Evolutionary conservation across 768 basidiomycete species (phyloP), one percentile per base, ranked within the genome.

Genomic region (Boletus barrowsii): DNA sequence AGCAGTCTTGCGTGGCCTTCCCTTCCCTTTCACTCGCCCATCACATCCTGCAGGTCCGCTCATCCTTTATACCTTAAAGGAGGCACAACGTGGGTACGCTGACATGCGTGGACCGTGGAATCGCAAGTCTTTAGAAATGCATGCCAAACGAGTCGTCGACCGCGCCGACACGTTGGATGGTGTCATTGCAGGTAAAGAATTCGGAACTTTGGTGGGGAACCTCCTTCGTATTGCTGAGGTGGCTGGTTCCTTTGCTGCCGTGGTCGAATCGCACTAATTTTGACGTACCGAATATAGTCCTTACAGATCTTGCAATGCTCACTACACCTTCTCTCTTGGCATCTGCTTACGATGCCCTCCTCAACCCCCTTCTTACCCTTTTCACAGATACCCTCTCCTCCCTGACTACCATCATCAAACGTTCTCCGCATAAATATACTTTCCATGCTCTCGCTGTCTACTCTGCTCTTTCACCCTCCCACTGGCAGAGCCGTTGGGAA

Each of bases 71-170:
- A 84, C 87, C 2, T 68, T 93, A 9, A 83, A 78, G 62, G 90
- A 93, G 18, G 88, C 89, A 7, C 89, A 90, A 69, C 78, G 79
- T 51, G 90, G 90, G 2, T 92, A 89, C 57, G 90, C 88, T 0
- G 90, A 92, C 59, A 93, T 93, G 89, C 80, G 91, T 26, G 89
- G 90, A 10, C 77, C 75, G 13, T 93, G 91, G 91, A 79, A 76
- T 40, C 79, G 79, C 56, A 90, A 86, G 62, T 87, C 88, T 49
- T 68, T 92, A 20, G 91, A 93, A 62, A 75, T 75, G 8, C 83
- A 85, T 59, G 87, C 82, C 3, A 86, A 85, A 60, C 75, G 87
- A 10, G 75, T 87, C 10, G 73, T 90, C 1, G 88, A 88, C 33
- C 73, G 88, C 13, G 83, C 86, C 1, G 88, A 90, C 53, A 86